Percentiles rank a stretch among this genome's conserved stretches.
Evolutionary conservation across 768 basidiomycete species (phyloP).

Genomic region (Coprinopsis sp.): DNA sequence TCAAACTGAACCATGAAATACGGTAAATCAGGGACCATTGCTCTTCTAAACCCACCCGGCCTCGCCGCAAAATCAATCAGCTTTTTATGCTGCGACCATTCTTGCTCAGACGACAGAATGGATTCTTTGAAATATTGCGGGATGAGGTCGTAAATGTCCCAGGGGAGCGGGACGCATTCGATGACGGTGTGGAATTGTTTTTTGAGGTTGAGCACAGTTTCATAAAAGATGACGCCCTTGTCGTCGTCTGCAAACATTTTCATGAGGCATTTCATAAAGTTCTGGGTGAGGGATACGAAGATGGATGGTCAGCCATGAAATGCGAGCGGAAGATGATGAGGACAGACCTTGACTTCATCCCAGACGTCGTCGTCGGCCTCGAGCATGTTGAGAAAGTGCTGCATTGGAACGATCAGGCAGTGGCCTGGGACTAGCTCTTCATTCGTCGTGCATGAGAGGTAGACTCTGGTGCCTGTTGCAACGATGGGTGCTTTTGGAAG

Average conservation of each 20-base stretch:
- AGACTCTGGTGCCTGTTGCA: slow-evolving; percentile 86
- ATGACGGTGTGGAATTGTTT: slow-evolving; percentile 90
- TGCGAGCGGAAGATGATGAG: background rate
- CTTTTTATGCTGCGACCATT: slow-evolving; percentile 99
- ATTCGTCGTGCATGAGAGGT: slow-evolving; percentile 82
- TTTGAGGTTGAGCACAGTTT: slow-evolving; percentile 84
- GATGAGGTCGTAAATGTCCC: slow-evolving; percentile 79
- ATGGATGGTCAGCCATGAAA: background rate
- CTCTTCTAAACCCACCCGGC: slow-evolving; percentile 89
- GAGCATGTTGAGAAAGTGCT: slow-evolving; percentile 86
- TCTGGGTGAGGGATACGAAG: slow-evolving; percentile 31
- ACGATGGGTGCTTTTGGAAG: slow-evolving; percentile 83
- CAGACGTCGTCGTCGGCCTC: slow-evolving; percentile 97
- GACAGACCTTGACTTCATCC: slow-evolving; percentile 90
- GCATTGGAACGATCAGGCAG: slow-evolving; percentile 92
- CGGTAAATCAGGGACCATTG: slow-evolving; percentile 94
- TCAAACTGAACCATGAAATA: slow-evolving; percentile 99
- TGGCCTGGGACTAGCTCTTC: slow-evolving; percentile 93
- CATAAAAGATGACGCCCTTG: slow-evolving; percentile 92
- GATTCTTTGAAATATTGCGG: slow-evolving; percentile 98
- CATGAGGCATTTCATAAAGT: slow-evolving; percentile 91
- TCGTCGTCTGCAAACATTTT: slow-evolving; percentile 90
- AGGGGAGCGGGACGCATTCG: slow-evolving; percentile 90
- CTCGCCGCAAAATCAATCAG: slow-evolving; percentile 88
- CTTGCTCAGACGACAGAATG: slow-evolving; percentile 85